Evolutionary conservation across 148 eudicot genomes (phyloP).

Genomic region (Polygonum aviculare): DNA sequence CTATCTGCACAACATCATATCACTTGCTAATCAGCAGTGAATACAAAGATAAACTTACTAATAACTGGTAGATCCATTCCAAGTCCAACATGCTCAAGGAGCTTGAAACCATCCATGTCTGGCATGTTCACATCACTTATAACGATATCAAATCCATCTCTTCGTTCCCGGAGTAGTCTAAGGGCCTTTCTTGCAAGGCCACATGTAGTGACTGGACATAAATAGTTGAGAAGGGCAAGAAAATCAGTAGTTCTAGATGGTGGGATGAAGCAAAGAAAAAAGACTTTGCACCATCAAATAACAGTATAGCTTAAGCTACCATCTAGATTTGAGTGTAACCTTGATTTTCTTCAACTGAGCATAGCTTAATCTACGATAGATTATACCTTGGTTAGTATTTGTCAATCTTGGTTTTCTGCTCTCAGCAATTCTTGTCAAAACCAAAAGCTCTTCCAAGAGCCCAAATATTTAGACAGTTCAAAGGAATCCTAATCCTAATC

Average conservation of each 20-base stretch:
- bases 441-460: not conserved
- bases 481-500: not conserved
- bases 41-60: slow-evolving; percentile 35
- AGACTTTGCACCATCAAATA: no score
- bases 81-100: slow-evolving; percentile 95
- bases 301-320: not conserved
- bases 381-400: not conserved
- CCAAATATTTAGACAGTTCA: not conserved
- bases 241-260: not conserved
- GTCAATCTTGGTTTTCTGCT: not conserved
- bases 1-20: not conserved
- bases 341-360: no score
- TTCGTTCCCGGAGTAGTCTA: slow-evolving; percentile 76
- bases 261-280: no score
- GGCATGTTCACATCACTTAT: slow-evolving; percentile 99
- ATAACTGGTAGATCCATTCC: slow-evolving; percentile 99
- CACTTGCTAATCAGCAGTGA: not conserved
- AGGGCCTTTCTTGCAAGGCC: slow-evolving; percentile 86
- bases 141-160: slow-evolving; percentile 86
- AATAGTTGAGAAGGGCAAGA: slow-evolving; percentile 2
- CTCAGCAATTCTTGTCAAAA: not conserved
- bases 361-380: not conserved
- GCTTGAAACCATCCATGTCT: slow-evolving; percentile 98
- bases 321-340: no score
- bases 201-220: slow-evolving; percentile 73